Evolutionary conservation across 1,284 basidiomycete species (phyloP).

Genomic region (Amylostereum chailletii): DNA sequence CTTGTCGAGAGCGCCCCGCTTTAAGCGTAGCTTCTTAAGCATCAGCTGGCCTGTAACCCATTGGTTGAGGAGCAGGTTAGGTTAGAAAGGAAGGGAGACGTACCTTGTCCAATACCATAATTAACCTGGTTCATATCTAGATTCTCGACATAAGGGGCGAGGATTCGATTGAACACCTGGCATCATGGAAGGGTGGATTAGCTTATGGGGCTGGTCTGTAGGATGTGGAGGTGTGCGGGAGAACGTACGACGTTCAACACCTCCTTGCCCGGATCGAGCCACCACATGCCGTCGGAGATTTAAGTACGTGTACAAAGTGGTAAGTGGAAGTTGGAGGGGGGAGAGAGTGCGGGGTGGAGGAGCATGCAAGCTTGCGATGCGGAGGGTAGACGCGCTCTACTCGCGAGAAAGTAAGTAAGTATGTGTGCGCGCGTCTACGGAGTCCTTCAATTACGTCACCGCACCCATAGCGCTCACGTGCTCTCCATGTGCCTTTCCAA

Average conservation of each 20-base stretch:
- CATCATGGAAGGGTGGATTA: not conserved
- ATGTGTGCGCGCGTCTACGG: too few relatives aligned
- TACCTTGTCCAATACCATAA: slow-evolving; percentile 90
- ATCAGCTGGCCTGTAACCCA: slow-evolving; percentile 67
- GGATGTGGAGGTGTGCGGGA: not conserved
- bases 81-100: slow-evolving; percentile 5
- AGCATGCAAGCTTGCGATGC: not conserved
- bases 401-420: too few relatives aligned
- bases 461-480: too few relatives aligned
- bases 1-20: slow-evolving; percentile 93
- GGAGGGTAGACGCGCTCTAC: too few relatives aligned
- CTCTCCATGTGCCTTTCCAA: too few relatives aligned
- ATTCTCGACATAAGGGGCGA: slow-evolving; percentile 95
- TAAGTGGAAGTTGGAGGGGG: not conserved
- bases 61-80: not conserved
- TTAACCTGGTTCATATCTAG: slow-evolving; percentile 93
- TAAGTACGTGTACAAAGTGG: slow-evolving; percentile 2
- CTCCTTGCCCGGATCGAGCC: slow-evolving; percentile 73
- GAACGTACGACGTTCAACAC: slow-evolving; percentile 60
- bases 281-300: slow-evolving; percentile 49
- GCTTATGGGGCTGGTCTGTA: not conserved
- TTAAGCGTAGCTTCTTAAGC: slow-evolving; percentile 77
- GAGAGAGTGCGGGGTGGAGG: not conserved
- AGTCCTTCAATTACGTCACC: too few relatives aligned
- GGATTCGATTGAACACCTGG: slow-evolving; percentile 84